These are phyloP conservation scores for Cercophora newfieldiana DNA, from an alignment of 495 filamentous ascomycete genomes.

Conservation along the genomic window DNA sequence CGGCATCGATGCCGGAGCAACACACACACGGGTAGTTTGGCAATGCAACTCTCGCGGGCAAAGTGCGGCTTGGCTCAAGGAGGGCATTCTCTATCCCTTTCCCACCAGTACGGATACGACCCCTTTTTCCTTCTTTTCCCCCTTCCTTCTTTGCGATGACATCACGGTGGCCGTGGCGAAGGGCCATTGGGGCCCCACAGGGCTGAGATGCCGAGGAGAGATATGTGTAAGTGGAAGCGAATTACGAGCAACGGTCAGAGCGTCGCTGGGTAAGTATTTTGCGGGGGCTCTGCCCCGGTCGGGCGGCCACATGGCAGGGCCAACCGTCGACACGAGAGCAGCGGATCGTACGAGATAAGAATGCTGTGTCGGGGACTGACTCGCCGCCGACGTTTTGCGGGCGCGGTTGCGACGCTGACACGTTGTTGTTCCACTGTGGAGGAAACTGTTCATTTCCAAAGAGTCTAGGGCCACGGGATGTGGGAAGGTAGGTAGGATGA, in stretches of 20 bases:
- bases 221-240: neutral
- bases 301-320: neutral
- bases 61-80: neutral
- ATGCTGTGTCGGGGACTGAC: slow-evolving; percentile 7
- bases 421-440: slow-evolving; percentile 5
- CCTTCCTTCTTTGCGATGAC: too few relatives aligned
- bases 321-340: neutral
- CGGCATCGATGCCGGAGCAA: neutral
- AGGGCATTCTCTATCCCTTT: neutral
- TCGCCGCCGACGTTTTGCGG: slow-evolving; percentile 8
- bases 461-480: neutral
- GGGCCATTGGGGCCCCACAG: neutral
- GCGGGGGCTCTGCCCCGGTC: neutral
- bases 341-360: slow-evolving; percentile 20
- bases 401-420: slow-evolving; percentile 1
- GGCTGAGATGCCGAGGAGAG: neutral
- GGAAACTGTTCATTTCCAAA: slow-evolving; percentile 9
- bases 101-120: too few relatives aligned
- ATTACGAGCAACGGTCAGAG: neutral
- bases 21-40: too few relatives aligned
- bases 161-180: neutral
- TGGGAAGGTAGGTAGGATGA: slow-evolving; percentile 1
- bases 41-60: neutral
- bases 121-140: too few relatives aligned
- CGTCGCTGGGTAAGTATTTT: neutral